These are phyloP conservation scores for Populus davidiana DNA, from an alignment of 345 rosid genomes.

Conservation along the genomic window DNA sequence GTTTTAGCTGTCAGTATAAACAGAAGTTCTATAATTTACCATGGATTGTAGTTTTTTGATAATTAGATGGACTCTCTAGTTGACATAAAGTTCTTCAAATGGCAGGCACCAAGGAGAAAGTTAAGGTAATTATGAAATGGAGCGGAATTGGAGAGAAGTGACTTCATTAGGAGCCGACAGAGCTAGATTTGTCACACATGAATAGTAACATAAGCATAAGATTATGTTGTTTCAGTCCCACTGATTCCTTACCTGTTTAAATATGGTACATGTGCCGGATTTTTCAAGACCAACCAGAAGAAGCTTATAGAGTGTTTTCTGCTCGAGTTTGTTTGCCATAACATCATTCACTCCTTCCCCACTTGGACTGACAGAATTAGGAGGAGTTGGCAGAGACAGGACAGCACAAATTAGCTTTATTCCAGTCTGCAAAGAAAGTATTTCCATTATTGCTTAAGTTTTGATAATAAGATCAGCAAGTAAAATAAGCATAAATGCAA, in stretches of 20 bases:
- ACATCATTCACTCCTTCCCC: constrained; percentile 28
- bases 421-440: constrained; percentile 38
- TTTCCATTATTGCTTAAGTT: constrained; percentile 5
- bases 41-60: background rate
- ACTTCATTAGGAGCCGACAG: background rate
- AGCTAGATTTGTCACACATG: background rate
- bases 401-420: constrained; percentile 41
- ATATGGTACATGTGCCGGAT: constrained; percentile 81
- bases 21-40: background rate
- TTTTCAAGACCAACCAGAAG: constrained; percentile 70
- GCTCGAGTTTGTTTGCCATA: constrained; percentile 9
- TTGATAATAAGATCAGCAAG: constrained; percentile 8
- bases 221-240: background rate
- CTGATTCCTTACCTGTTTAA: constrained; percentile 60
- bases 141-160: background rate
- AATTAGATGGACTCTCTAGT: background rate
- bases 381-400: constrained; percentile 66
- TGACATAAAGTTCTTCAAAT: background rate
- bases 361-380: constrained; percentile 17
- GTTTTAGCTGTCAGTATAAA: background rate
- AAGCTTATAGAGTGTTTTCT: constrained; percentile 42
- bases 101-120: background rate
- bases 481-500: constrained; percentile 8
- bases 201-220: background rate
- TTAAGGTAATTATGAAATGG: background rate